Conservation (phyloP, 371 early-diverging fungal species). For the Rhizomucor miehei region DNA sequence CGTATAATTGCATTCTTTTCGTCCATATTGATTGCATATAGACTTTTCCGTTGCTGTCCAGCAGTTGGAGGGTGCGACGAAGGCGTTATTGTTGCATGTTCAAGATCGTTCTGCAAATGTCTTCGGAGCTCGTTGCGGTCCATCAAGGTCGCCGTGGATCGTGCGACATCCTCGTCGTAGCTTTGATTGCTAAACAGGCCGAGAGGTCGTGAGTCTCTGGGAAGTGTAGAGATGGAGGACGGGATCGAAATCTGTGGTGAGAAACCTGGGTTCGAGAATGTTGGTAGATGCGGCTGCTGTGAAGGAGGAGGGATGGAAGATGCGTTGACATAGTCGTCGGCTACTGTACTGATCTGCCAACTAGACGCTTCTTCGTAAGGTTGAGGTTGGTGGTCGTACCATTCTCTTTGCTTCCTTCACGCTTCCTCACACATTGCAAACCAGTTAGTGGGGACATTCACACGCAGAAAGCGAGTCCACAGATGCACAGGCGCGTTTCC, state of each 20-base stretch:
- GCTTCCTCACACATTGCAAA: constrained; percentile 46
- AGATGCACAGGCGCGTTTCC: constrained; percentile 48
- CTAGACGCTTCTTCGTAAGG: background rate
- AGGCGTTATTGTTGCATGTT: too few species aligned
- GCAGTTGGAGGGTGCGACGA: too few species aligned
- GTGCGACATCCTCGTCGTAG: too few species aligned
- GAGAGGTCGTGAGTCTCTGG: too few species aligned
- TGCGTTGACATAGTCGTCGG: background rate
- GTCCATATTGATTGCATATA: too few species aligned
- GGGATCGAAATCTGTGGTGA: background rate
- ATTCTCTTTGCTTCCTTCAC: constrained; percentile 33
- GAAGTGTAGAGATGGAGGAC: background rate
- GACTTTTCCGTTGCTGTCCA: too few species aligned
- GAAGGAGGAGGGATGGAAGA: background rate
- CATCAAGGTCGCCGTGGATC: too few species aligned
- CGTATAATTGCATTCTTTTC: too few species aligned
- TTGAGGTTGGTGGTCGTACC: constrained; percentile 11
- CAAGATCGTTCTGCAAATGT: too few species aligned
- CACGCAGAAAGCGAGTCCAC: constrained; percentile 33
- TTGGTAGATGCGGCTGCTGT: constrained; percentile 1
- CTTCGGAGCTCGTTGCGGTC: too few species aligned
- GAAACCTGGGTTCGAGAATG: background rate
- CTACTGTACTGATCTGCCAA: too few species aligned
- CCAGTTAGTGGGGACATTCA: constrained; percentile 36
- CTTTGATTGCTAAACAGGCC: too few species aligned